phyloP scores from a whole-genome alignment of 768 basidiomycete species.

The Rhodotorula kratochvilovae region DNA sequence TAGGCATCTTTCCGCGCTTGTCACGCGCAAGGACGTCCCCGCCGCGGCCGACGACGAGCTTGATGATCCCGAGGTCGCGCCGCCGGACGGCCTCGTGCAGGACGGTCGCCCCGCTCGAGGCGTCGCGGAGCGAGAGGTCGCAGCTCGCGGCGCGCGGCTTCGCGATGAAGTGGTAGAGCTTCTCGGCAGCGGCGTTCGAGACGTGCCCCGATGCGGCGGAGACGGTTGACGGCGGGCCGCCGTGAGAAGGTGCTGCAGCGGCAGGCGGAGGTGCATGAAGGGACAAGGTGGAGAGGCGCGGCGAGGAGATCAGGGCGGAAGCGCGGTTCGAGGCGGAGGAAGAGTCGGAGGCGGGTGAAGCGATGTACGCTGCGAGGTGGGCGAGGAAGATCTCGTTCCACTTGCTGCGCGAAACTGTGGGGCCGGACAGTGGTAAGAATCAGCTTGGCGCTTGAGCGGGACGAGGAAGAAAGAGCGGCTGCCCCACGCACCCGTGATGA shows the following conservation, averaged over 20 bases:
- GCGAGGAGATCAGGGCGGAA: conserved; percentile 56
- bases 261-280: conserved; percentile 54
- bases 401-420: conserved; percentile 63
- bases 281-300: conserved; percentile 67
- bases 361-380: conserved; percentile 40
- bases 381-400: conserved; percentile 40
- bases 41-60: conserved; percentile 76
- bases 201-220: conserved; percentile 42
- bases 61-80: conserved; percentile 72
- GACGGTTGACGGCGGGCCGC: conserved; percentile 47
- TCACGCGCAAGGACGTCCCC: conserved; percentile 86
- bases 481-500: conserved; percentile 59
- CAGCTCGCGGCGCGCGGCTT: conserved; percentile 66
- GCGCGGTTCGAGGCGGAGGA: conserved; percentile 4
- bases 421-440: conserved; percentile 41
- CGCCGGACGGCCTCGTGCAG: conserved; percentile 82
- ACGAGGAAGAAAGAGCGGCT: background rate
- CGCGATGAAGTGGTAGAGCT: conserved; percentile 54
- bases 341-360: conserved; percentile 19
- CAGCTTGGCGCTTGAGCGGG: background rate
- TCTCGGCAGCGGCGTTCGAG: conserved; percentile 30
- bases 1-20: conserved; percentile 62
- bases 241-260: conserved; percentile 47
- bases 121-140: conserved; percentile 75
- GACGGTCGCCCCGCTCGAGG: conserved; percentile 59